Base-by-base conservation (phyloP, 2,329 filamentous ascomycete species). In the Alternaria alternata region DNA sequence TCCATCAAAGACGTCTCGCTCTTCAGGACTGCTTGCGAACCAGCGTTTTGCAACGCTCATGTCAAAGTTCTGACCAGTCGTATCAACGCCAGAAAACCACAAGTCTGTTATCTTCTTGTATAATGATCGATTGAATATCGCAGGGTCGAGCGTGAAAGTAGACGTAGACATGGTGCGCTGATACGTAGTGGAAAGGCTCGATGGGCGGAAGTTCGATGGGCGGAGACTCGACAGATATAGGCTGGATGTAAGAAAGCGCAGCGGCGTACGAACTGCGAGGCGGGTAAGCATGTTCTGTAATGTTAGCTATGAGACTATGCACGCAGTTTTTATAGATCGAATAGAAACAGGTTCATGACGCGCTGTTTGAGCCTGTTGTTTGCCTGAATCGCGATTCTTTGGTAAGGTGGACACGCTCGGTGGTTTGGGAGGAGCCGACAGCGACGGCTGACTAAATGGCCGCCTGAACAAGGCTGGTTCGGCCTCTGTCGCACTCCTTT, bases 81-180 rank as follows among this genome's bases (percentile, higher is more conserved):
- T 26, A 12, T 78, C 66, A 5, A 79, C 55, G 28, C 68, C 76
- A 16, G 65, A 63, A 60, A 82, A 81, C 80, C 81, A 83, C 52
- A 79, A 65, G 20, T 73, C 60, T 18, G 64, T 75, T 24, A 82
- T 48, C 9, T 67, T 62, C 5, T 68, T 65, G 68, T 82, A 82
- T 4, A 82, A 69, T 0, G 64, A 51, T 0, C 70, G 69, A 48
- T 80, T 82, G 72, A 81, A 82, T 64, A 82, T 71, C 22, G 52
- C 65, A 34, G 66, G 74, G 65, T 81, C 75, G 43, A 82, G 76
- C 4, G 62, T 65, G 71, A 73, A 73, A 2, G 48, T 9, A 9
- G 61, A 44, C n/a, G 70, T 57, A n/a, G 74, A 72, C 71, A 77
- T 78, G 22, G 64, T 53, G 61, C 68, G 73, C 18, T 49, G 24